phyloP scores from a whole-genome alignment of 2,329 filamentous ascomycete species.

The Aplosporella prunicola region DNA sequence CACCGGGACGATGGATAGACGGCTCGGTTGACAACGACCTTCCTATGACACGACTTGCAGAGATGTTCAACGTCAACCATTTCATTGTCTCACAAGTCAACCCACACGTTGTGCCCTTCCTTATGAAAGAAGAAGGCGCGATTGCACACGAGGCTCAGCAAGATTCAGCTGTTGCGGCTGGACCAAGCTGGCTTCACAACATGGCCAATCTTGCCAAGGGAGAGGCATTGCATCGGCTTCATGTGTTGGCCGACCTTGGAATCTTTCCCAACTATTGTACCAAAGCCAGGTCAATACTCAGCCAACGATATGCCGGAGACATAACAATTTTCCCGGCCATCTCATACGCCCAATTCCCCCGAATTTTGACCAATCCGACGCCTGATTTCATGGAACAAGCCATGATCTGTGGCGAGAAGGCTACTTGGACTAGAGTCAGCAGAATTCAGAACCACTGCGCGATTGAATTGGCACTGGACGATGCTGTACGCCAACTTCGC shows the following conservation, averaged over 20 bases:
- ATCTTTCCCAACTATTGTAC: constrained; percentile 69
- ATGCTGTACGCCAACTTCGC: constrained; percentile 59
- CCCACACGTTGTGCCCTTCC: constrained; percentile 81
- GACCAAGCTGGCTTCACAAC: constrained; percentile 53
- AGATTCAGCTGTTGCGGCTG: constrained; percentile 29
- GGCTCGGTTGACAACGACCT: constrained; percentile 92
- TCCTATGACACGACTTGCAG: constrained; percentile 77
- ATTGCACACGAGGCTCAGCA: constrained; percentile 25
- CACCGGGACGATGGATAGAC: constrained; percentile 80
- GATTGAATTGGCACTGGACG: constrained; percentile 76
- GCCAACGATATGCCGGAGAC: constrained; percentile 86
- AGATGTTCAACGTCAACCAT: constrained; percentile 98
- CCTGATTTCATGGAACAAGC: constrained; percentile 76
- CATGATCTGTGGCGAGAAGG: constrained; percentile 67
- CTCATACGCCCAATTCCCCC: constrained; percentile 61
- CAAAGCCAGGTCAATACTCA: constrained; percentile 71
- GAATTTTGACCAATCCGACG: constrained; percentile 74
- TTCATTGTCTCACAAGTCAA: constrained; percentile 98
- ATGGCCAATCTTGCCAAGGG: constrained; percentile 66
- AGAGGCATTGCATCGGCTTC: constrained; percentile 71
- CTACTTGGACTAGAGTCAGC: constrained; percentile 85
- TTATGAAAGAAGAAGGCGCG: constrained; percentile 61
- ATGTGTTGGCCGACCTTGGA: constrained; percentile 70
- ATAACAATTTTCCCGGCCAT: constrained; percentile 88
- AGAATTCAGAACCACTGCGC: constrained; percentile 79